Base-by-base conservation (phyloP, 306 rosid species). In the Ammopiptanthus mongolicus region DNA sequence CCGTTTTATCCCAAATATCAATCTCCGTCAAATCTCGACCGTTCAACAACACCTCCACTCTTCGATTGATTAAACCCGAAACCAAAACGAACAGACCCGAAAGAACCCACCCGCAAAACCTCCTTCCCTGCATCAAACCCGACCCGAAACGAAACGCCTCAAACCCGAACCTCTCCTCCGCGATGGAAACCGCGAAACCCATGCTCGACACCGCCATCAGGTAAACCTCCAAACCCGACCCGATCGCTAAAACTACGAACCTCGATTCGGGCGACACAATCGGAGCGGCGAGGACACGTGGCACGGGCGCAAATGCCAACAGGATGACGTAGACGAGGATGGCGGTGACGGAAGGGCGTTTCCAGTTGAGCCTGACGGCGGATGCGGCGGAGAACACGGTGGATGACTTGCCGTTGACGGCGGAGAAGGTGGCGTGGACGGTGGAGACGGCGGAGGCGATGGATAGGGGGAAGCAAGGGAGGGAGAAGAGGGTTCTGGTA, bases 201-300 rank as follows among this genome's bases (percentile, higher is more conserved):
- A 93, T 65, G 21, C 97, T 76, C 79, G 82, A 10, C 34, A 89
- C 74, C 73, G 90, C 84, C 81, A 89, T 85, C n/a, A 93, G 41
- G 65, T 93, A 93, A 0, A 90, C 59, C 82, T 93, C 97, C 0
- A 66, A 1, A 1, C 37, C 77, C 21, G 78, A 75, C 29, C 83
- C 91, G 31, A 78, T 0, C 0, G 36, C n/a, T 25, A 77, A 62
- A 8, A 85, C 11, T 5, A 65, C 0, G 1, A 87, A 41, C 23
- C 84, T 41, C 3, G 69, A 5, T 23, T 55, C 60, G 1, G 66
- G 65, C 1, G 84, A 67, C 0, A 14, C 21, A 37, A 69, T 19
- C 0, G 64, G 12, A 0, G 69, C 25, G 0, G 89, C 73, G 6
- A 88, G 33, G 1, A 74, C 59, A 21, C 68, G 77, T 0, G 86